Percentiles rank a stretch among this genome's conserved stretches.
phyloP scores from a whole-genome alignment of 129 eudicot species.

The Apium graveolens region DNA sequence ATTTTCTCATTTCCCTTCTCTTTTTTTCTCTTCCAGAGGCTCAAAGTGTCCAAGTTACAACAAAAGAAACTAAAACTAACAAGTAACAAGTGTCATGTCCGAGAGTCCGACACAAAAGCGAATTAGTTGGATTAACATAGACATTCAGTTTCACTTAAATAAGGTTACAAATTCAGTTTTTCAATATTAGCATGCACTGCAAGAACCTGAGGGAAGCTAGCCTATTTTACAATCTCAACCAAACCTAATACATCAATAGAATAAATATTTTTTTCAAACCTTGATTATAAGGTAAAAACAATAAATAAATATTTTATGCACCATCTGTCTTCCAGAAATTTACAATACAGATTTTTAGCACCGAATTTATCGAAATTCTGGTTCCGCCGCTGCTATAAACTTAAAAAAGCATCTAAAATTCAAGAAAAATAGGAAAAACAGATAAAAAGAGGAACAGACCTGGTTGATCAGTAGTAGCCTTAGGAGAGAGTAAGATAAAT shows the following conservation, averaged over 20 bases:
- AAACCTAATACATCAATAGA: no score
- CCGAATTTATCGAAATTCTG: no score
- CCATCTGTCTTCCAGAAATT: no score
- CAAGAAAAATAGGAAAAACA: not conserved
- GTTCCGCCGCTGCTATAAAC: not conserved
- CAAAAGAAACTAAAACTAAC: not conserved
- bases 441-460: conserved; percentile 26
- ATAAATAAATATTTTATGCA: no score
- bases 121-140: not conserved
- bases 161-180: not conserved
- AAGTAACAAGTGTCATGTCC: not conserved
- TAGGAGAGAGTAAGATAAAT: conserved; percentile 44
- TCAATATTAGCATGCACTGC: no score
- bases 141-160: not conserved
- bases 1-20: not conserved
- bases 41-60: not conserved
- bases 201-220: no score
- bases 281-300: no score
- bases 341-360: no score
- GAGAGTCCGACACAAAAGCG: not conserved
- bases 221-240: no score
- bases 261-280: no score
- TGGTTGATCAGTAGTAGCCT: conserved; percentile 83
- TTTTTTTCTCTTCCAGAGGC: not conserved
- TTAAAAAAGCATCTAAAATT: not conserved